phyloP scores from a whole-genome alignment of 2,329 filamentous ascomycete species.

The Aspergillus costaricaensis region DNA sequence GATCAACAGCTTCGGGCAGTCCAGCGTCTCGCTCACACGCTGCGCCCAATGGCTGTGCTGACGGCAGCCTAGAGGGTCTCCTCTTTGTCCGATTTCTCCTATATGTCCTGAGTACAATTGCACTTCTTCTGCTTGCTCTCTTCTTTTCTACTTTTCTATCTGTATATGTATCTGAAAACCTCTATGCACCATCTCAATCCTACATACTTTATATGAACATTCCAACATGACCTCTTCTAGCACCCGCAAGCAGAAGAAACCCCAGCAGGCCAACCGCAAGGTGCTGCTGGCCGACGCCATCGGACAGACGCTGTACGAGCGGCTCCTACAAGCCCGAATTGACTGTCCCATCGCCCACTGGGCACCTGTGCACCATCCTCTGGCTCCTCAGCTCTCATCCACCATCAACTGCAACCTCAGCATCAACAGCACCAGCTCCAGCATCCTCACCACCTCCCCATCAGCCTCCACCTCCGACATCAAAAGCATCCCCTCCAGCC shows the following conservation, averaged over 20 bases:
- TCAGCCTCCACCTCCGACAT: background rate
- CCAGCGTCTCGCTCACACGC: background rate
- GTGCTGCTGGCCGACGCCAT: background rate
- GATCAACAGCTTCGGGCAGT: background rate
- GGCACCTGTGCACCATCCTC: background rate
- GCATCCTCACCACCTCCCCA: background rate
- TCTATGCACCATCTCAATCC: too few species aligned
- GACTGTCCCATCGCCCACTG: background rate
- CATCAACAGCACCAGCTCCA: background rate
- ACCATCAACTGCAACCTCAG: background rate
- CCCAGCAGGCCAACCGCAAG: background rate
- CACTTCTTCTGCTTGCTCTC: background rate
- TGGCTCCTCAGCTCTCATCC: background rate
- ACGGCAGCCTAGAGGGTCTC: background rate
- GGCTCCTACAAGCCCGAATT: background rate
- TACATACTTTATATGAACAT: background rate
- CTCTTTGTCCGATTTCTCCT: too few species aligned
- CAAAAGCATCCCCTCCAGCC: conserved; percentile 2
- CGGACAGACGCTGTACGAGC: background rate
- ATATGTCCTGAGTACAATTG: background rate
- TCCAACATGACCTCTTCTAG: background rate
- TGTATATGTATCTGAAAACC: background rate
- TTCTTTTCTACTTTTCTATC: background rate
- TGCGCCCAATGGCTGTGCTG: background rate
- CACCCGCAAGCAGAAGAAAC: background rate